These are phyloP conservation scores for Mucuna pruriens DNA, from an alignment of 306 rosid genomes.

Conservation along the genomic window DNA sequence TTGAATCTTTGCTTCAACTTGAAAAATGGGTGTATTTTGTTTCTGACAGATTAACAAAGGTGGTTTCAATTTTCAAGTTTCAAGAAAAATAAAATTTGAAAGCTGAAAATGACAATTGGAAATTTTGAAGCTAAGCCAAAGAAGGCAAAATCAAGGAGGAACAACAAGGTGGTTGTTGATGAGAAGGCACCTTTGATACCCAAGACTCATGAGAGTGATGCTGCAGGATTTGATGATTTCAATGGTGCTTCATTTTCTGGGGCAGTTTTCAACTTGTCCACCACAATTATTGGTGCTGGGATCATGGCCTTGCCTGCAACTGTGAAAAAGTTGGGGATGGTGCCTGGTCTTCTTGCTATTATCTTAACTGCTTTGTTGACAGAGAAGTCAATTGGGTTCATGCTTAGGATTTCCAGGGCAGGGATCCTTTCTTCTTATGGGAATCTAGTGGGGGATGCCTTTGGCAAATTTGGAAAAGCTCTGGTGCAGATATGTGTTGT, in stretches of 20 bases:
- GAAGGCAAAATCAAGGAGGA: slow-evolving; percentile 51
- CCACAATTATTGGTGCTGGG: slow-evolving; percentile 90
- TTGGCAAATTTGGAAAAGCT: slow-evolving; percentile 72
- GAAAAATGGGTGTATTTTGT: slow-evolving; percentile 37
- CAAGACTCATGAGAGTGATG: slow-evolving; percentile 43
- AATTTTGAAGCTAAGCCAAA: slow-evolving; percentile 44
- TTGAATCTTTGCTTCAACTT: slow-evolving; percentile 2
- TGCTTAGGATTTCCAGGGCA: slow-evolving; percentile 70
- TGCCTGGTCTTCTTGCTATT: slow-evolving; percentile 74
- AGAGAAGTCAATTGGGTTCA: slow-evolving; percentile 69
- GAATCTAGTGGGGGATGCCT: slow-evolving; percentile 73
- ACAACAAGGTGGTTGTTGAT: slow-evolving; percentile 49
- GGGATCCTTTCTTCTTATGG: slow-evolving; percentile 78
- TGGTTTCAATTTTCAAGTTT: background rate
- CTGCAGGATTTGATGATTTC: slow-evolving; percentile 59
- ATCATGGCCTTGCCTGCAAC: slow-evolving; percentile 94
- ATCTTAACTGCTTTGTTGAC: slow-evolving; percentile 72
- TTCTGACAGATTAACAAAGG: slow-evolving; percentile 16
- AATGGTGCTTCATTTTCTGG: slow-evolving; percentile 90
- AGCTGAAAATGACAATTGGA: slow-evolving; percentile 57
- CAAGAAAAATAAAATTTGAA: background rate
- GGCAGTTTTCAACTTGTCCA: slow-evolving; percentile 86
- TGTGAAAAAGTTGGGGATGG: slow-evolving; percentile 75
- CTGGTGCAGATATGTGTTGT: slow-evolving; percentile 63
- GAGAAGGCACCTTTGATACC: slow-evolving; percentile 79